Conservation (phyloP, 2,329 filamentous ascomycete genomes). For the Xylariaceae sp. region DNA sequence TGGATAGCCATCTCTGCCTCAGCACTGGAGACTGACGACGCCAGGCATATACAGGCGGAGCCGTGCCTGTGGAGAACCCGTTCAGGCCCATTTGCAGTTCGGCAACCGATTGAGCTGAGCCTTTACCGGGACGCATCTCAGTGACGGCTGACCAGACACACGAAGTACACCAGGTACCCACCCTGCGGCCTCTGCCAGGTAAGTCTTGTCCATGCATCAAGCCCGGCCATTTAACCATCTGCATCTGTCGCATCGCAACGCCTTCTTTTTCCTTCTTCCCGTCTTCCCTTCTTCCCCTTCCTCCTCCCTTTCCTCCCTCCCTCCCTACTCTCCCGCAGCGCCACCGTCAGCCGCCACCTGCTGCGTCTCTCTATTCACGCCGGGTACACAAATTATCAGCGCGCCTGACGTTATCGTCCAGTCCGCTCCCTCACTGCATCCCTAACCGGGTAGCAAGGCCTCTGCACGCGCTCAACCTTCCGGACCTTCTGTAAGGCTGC, state of each 20-base stretch:
- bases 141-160: no score
- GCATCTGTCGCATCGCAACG: slow-evolving; percentile 20
- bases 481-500: neutral
- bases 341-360: neutral
- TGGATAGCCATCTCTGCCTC: neutral
- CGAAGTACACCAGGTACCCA: neutral
- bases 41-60: no score
- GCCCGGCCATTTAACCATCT: slow-evolving; percentile 20
- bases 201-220: slow-evolving; percentile 5
- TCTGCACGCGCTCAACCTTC: slow-evolving; percentile 1
- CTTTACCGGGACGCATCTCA: neutral
- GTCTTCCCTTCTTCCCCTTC: slow-evolving; percentile 8
- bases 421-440: neutral
- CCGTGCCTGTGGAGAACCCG: neutral
- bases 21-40: neutral
- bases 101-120: neutral
- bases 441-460: neutral
- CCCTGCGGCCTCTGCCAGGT: neutral
- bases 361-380: neutral
- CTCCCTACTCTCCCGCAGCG: neutral
- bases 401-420: neutral
- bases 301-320: slow-evolving; percentile 6
- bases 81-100: neutral
- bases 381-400: neutral
- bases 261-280: slow-evolving; percentile 5